Evolutionary conservation across 2,329 filamentous ascomycete species (phyloP).

Genomic region (Penicillium sp.): DNA sequence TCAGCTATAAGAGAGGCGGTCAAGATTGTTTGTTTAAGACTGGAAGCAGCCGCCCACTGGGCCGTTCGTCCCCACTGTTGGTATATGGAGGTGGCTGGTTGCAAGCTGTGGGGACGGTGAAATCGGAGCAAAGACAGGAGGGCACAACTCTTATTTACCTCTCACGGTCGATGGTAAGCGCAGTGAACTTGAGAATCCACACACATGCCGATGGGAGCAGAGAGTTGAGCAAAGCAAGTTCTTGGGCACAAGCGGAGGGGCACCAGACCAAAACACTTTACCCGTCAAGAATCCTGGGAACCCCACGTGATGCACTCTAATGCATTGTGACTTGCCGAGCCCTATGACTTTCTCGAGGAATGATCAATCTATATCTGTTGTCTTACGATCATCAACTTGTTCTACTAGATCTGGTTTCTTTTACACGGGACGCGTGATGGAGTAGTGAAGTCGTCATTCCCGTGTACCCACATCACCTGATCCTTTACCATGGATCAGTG

Average conservation of each 20-base stretch:
- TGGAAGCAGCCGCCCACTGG: slow-evolving; percentile 18
- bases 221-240: slow-evolving; percentile 1
- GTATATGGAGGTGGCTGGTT: slow-evolving; percentile 13
- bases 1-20: slow-evolving; percentile 22
- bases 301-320: slow-evolving; percentile 23
- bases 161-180: not conserved
- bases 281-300: no score
- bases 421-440: not conserved
- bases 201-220: slow-evolving; percentile 1
- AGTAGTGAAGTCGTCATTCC: slow-evolving; percentile 6
- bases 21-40: slow-evolving; percentile 18
- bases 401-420: slow-evolving; percentile 2
- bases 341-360: slow-evolving; percentile 6
- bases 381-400: no score
- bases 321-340: slow-evolving; percentile 7
- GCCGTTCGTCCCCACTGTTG: slow-evolving; percentile 22
- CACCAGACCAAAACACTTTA: slow-evolving; percentile 21
- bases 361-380: not conserved
- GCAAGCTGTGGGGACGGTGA: slow-evolving; percentile 8
- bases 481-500: slow-evolving; percentile 18
- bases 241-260: slow-evolving; percentile 17
- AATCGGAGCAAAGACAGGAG: not conserved
- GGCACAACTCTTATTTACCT: not conserved
- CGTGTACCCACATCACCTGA: slow-evolving; percentile 17
- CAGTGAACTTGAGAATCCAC: slow-evolving; percentile 3